Conservation (phyloP, 2,329 filamentous ascomycete species). For the Dactylonectria macrodidyma region DNA sequence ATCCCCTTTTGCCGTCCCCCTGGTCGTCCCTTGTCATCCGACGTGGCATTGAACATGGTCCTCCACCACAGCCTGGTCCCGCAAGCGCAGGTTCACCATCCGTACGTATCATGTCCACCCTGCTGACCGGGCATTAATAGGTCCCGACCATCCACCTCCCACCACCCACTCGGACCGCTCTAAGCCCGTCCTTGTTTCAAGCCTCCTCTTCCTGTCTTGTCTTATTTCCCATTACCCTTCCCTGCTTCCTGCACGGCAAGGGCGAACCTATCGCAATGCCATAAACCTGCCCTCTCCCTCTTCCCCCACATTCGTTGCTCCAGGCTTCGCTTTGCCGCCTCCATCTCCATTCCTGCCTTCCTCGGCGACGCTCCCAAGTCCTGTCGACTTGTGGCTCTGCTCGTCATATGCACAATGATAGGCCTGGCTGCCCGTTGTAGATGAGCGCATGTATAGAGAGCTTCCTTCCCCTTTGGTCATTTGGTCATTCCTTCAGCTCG, state of each 20-base stretch:
- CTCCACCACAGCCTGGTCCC: conserved; percentile 43
- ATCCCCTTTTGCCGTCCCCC: conserved; percentile 37
- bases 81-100: conserved; percentile 44
- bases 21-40: conserved; percentile 45
- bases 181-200: conserved; percentile 48
- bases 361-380: conserved; percentile 30
- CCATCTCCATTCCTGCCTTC: conserved; percentile 17
- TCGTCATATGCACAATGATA: conserved; percentile 38
- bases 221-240: conserved; percentile 41
- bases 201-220: conserved; percentile 38
- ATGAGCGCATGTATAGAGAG: conserved; percentile 43
- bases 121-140: conserved; percentile 49
- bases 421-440: conserved; percentile 46
- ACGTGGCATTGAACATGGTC: conserved; percentile 46
- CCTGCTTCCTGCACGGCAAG: conserved; percentile 39
- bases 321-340: conserved; percentile 27
- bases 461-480: conserved; percentile 26
- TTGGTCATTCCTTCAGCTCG: conserved; percentile 38
- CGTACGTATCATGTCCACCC: conserved; percentile 46
- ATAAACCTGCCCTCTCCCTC: conserved; percentile 40
- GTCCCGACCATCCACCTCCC: conserved; percentile 37
- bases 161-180: conserved; percentile 39
- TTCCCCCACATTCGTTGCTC: conserved; percentile 44
- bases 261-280: conserved; percentile 45
- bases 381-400: conserved; percentile 27